phyloP scores from a whole-genome alignment of 805 yeast genomes.

The Yamadazyma sp. region DNA sequence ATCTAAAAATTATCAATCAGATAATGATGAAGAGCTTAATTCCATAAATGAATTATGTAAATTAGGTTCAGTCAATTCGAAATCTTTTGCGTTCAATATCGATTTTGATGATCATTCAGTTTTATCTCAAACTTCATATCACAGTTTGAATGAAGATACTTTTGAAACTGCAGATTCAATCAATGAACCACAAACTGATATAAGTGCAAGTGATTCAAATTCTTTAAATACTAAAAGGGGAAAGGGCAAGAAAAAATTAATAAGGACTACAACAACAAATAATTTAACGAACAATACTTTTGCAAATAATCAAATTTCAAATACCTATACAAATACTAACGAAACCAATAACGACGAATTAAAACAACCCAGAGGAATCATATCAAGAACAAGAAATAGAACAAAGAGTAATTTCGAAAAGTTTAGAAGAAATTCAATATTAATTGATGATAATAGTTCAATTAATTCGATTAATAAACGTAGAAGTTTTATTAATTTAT shows the following conservation, averaged over 20 bases:
- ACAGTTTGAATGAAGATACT: not conserved
- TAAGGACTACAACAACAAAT: not conserved
- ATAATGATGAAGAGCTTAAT: constrained; percentile 1
- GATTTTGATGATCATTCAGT: constrained; percentile 8
- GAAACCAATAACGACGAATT: not conserved
- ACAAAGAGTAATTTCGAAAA: not conserved
- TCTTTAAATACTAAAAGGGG: not conserved
- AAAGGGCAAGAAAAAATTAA: too few species aligned
- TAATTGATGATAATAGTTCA: not conserved
- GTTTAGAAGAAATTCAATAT: constrained; percentile 1
- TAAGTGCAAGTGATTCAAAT: not conserved
- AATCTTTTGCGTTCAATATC: constrained; percentile 13
- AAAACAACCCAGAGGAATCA: too few species aligned
- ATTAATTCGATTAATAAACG: constrained; percentile 8
- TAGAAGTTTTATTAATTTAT: constrained; percentile 15
- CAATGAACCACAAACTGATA: constrained; percentile 7
- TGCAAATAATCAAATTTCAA: not conserved
- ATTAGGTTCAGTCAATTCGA: constrained; percentile 9
- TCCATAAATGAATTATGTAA: constrained; percentile 9
- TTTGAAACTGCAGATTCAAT: constrained; percentile 6
- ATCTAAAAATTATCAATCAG: not conserved
- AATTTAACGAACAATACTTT: not conserved
- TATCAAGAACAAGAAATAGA: too few species aligned
- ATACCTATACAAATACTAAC: not conserved
- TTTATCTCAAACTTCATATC: constrained; percentile 1